Conservation (phyloP, 441 rosid species). For the Erodium moschatum region DNA sequence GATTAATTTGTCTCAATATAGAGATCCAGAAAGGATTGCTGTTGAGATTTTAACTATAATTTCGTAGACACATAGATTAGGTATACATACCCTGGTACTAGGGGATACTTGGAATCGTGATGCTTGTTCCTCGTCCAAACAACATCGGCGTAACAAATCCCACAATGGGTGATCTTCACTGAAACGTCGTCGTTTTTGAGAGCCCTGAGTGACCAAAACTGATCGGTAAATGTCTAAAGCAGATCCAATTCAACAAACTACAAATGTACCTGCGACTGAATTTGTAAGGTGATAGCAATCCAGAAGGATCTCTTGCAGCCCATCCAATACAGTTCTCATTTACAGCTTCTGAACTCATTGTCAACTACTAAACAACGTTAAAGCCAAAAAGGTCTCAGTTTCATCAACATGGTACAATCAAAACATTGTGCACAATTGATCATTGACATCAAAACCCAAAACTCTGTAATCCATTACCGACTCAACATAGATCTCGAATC, state of each 20-base stretch:
- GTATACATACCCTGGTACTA: conserved; percentile 70
- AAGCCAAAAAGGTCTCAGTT: no score
- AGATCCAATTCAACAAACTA: not conserved
- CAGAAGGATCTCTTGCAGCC: conserved; percentile 79
- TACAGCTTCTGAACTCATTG: conserved; percentile 31
- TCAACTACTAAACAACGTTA: not conserved
- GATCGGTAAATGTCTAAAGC: not conserved
- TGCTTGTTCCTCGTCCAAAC: conserved; percentile 54
- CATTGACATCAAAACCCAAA: no score
- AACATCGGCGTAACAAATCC: conserved; percentile 81
- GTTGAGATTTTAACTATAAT: no score
- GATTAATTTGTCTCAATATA: no score
- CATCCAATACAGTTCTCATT: conserved; percentile 49
- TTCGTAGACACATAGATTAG: no score
- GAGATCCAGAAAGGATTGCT: no score
- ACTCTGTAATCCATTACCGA: no score
- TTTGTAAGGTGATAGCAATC: conserved; percentile 56
- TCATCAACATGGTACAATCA: no score
- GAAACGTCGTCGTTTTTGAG: conserved; percentile 57
- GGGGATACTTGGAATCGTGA: conserved; percentile 60
- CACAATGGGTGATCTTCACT: conserved; percentile 74
- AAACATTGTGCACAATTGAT: no score
- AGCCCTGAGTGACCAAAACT: conserved; percentile 34
- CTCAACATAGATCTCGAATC: no score
- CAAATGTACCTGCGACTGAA: conserved; percentile 57